Evolutionary conservation across 371 early-diverging fungal genomes (phyloP), one percentile per base, ranked within the genome.

Genomic region (Lichtheimia ramosa): DNA sequence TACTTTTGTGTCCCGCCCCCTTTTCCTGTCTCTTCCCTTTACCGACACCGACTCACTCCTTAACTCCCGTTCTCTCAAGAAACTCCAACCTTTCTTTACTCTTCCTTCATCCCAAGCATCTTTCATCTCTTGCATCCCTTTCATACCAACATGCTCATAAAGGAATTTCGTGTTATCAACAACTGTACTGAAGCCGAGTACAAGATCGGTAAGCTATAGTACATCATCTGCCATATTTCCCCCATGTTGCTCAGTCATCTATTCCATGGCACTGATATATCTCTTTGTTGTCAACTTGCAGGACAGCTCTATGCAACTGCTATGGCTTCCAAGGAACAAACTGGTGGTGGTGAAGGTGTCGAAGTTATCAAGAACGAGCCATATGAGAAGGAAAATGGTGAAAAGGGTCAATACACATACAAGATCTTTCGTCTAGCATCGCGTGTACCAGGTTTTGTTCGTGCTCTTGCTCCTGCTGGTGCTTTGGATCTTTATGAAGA

Each of bases 231-330:
- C 16, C 40, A 24, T 24, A 52, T 24, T 12, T 24, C 15, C 16
- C 18, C 43, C 5, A 7, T 14, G 46, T 12, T 18, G 18, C 46
- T 18, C 46, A n/a, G 46, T 18, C 46, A n/a, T 46, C 21, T 14
- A 5, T 46, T 25, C 7, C 16, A 21, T 46, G n/a, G 21, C 7
- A 46, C 15, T 48, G 18, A 34, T 48, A 24, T 27, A 27, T 43
- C 10, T 62, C n/a, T n/a, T n/a, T 42, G 34, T 52, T 42, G 4
- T 59, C n/a, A 46, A 34, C 16, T 42, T 5, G 6, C 46, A 62
- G 91, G 86, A 18, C 91, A 90, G 70, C 73, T 90, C 23, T 90
- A 84, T 64, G 82, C 86, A 23, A 90, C 90, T 42, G 88, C 89
- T 53, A 77, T 89, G 73, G 85, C 87, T 68, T 89, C 89, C 46